Percentiles rank a stretch among this genome's conserved stretches.
Conservation (phyloP, 139 green algal genomes). For the Volvox africanus region DNA sequence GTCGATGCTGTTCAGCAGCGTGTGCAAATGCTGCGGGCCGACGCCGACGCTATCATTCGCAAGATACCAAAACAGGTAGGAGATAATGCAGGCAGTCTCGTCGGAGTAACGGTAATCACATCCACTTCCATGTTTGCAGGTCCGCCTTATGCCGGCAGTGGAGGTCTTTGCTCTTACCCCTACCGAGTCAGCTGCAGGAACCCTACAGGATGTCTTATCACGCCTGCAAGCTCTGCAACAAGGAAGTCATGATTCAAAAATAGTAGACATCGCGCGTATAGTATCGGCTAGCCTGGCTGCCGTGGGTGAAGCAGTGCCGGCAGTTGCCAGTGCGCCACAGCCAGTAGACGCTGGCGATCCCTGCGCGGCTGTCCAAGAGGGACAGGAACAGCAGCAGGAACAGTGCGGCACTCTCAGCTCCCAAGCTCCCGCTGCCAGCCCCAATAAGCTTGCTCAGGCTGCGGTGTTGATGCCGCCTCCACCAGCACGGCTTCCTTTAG, state of each 20-base stretch:
- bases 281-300: neutral
- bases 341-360: neutral
- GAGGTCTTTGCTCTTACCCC: slow-evolving; percentile 9
- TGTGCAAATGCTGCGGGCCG: slow-evolving; percentile 4
- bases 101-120: neutral
- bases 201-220: neutral
- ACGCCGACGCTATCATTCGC: neutral
- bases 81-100: neutral
- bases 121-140: neutral
- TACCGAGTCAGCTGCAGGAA: neutral
- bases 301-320: too few relatives aligned
- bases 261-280: neutral
- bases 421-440: neutral
- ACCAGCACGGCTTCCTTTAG: neutral
- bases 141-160: neutral
- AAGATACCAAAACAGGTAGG: slow-evolving; percentile 11
- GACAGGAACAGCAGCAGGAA: neutral
- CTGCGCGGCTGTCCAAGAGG: neutral
- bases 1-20: neutral
- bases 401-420: neutral
- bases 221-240: neutral
- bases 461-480: slow-evolving; percentile 16
- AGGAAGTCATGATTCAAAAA: too few relatives aligned
- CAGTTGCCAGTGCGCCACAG: neutral
- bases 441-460: neutral